These are phyloP conservation scores for Arctium lappa DNA, from an alignment of 129 eudicot genomes.

Conservation along the genomic window DNA sequence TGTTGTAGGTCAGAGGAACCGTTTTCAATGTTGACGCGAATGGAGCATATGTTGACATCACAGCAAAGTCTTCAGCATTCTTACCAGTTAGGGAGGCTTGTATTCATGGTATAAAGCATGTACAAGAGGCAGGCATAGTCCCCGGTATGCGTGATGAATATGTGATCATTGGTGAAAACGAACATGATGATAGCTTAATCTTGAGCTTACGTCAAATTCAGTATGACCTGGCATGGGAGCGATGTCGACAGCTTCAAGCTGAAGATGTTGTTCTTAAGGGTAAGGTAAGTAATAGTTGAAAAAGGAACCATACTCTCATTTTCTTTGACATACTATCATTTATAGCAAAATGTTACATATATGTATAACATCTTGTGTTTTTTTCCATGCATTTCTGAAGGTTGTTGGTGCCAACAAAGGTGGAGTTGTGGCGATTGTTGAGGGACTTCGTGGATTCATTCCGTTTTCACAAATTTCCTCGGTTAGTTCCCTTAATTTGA, in stretches of 20 bases:
- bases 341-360: neutral
- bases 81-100: conserved; percentile 68
- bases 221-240: conserved; percentile 92
- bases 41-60: conserved; percentile 79
- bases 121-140: conserved; percentile 82
- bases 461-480: conserved; percentile 89
- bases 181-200: conserved; percentile 66
- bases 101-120: conserved; percentile 56
- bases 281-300: conserved; percentile 46
- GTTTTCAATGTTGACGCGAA: conserved; percentile 59
- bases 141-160: conserved; percentile 74
- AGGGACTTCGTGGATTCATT: conserved; percentile 90
- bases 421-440: conserved; percentile 85
- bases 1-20: conserved; percentile 73
- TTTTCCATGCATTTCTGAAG: conserved; percentile 32
- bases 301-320: neutral
- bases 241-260: conserved; percentile 92
- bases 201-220: conserved; percentile 73
- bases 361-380: neutral
- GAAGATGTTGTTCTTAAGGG: conserved; percentile 87
- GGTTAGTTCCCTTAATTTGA: conserved; percentile 34
- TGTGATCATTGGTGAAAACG: conserved; percentile 68
- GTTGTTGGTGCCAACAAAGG: conserved; percentile 92
- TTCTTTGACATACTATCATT: neutral
- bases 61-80: conserved; percentile 82